Evolutionary conservation across 192 early-diverging fungal genomes (phyloP).

Genomic region (Backusella sp.): DNA sequence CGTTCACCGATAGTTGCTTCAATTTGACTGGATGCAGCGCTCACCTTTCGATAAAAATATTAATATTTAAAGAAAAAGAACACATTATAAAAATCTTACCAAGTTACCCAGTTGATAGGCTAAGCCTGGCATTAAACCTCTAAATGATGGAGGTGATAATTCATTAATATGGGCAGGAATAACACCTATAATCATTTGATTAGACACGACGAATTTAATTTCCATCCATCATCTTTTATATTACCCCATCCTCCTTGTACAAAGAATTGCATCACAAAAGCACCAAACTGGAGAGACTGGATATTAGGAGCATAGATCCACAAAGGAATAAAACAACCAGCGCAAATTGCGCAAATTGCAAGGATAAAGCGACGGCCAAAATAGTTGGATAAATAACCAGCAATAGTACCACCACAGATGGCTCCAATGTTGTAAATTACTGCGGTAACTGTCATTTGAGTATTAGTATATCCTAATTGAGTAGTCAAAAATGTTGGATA

Average conservation of each 20-base stretch:
- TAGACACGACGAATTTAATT: not conserved
- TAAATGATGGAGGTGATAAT: constrained; percentile 63
- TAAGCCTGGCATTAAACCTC: constrained; percentile 70
- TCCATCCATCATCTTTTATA: not conserved
- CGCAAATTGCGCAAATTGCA: constrained; percentile 48
- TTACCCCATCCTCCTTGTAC: constrained; percentile 58
- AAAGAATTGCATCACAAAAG: constrained; percentile 56
- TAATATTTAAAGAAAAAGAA: not conserved
- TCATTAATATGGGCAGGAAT: constrained; percentile 72
- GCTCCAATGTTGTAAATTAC: constrained; percentile 67
- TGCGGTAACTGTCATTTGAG: constrained; percentile 54
- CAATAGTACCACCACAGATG: constrained; percentile 64
- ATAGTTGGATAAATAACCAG: constrained; percentile 69
- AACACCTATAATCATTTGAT: constrained; percentile 41
- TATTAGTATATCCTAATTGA: constrained; percentile 53
- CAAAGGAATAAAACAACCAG: constrained; percentile 62
- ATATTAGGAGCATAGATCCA: constrained; percentile 52
- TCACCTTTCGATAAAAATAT: constrained; percentile 20
- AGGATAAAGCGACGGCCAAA: constrained; percentile 65
- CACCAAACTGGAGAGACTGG: constrained; percentile 32
- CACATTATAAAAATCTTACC: constrained; percentile 44
- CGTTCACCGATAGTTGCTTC: constrained; percentile 43
- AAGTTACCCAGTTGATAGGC: constrained; percentile 78
- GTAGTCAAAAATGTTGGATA: constrained; percentile 64
- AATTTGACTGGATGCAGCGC: constrained; percentile 40